These are phyloP conservation scores for Ophiostoma perfectum DNA, from an alignment of 2,329 filamentous ascomycete species.

Conservation along the genomic window DNA sequence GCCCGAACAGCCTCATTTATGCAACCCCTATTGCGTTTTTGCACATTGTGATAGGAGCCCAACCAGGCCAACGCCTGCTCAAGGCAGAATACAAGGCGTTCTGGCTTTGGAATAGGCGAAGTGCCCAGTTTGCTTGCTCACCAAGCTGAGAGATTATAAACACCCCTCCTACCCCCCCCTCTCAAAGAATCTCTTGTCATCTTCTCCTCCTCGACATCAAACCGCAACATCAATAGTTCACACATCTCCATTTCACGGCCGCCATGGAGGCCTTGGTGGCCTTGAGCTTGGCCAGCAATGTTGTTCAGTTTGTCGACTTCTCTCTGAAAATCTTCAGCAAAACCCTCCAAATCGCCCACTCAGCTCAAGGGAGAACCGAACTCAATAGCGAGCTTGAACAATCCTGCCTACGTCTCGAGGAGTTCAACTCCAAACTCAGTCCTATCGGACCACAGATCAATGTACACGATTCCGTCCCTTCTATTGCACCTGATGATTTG, in stretches of 20 bases:
- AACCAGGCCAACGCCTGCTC: neutral
- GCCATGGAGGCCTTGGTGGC: neutral
- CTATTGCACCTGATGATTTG: neutral
- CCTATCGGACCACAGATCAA: neutral
- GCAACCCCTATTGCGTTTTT: neutral
- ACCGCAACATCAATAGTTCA: too few species aligned
- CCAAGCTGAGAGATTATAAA: too few species aligned
- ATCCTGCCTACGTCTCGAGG: neutral
- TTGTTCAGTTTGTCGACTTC: slow-evolving; percentile 9
- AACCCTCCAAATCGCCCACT: neutral
- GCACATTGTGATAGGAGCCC: neutral
- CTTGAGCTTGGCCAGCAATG: neutral
- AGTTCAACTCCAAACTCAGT: neutral
- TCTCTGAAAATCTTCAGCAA: neutral
- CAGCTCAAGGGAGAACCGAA: neutral
- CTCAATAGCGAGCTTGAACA: neutral
- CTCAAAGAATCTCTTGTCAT: neutral
- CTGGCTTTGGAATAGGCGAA: neutral
- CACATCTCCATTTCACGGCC: neutral
- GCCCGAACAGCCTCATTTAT: neutral
- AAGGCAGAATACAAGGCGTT: neutral
- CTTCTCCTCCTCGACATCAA: neutral
- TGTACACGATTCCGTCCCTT: too few species aligned
- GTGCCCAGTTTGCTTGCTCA: neutral
- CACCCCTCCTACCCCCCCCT: too few species aligned